These are phyloP conservation scores for Umbelopsis vinacea DNA, from an alignment of 192 early-diverging fungal genomes.

Conservation along the genomic window DNA sequence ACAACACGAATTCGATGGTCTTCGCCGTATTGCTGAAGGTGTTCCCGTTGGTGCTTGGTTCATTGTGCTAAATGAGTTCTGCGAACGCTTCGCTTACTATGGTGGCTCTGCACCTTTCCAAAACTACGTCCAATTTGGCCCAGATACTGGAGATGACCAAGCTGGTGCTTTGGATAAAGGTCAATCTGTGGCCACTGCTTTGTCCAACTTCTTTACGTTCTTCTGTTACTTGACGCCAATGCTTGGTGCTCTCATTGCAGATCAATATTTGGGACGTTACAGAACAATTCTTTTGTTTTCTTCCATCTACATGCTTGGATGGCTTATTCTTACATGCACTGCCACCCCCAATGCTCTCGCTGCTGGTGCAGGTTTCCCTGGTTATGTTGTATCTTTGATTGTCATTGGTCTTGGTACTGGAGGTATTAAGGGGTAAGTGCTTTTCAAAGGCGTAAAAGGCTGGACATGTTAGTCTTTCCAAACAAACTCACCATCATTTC, in stretches of 20 bases:
- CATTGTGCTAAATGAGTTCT: constrained; percentile 63
- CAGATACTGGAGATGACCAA: constrained; percentile 36
- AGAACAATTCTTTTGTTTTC: constrained; percentile 71
- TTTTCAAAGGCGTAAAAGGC: not conserved
- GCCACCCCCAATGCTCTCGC: constrained; percentile 58
- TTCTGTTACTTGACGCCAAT: constrained; percentile 67
- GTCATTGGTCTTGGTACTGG: constrained; percentile 63
- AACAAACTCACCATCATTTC: not conserved
- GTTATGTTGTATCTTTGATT: constrained; percentile 67
- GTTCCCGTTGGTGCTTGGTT: constrained; percentile 57
- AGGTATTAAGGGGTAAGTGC: constrained; percentile 58
- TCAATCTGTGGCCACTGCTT: constrained; percentile 58
- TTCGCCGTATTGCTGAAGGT: constrained; percentile 53
- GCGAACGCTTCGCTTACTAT: constrained; percentile 67
- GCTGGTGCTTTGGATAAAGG: constrained; percentile 58
- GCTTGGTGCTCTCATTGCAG: constrained; percentile 59
- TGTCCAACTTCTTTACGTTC: constrained; percentile 66
- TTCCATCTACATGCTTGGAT: constrained; percentile 66
- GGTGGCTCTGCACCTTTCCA: constrained; percentile 63
- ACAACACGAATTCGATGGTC: constrained; percentile 41
- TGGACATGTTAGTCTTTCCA: not conserved
- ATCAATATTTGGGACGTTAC: constrained; percentile 72
- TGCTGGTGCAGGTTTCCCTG: constrained; percentile 61
- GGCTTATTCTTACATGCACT: constrained; percentile 63
- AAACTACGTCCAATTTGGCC: constrained; percentile 59